phyloP scores from a whole-genome alignment of 441 rosid species.

The Erysimum pusillum region DNA sequence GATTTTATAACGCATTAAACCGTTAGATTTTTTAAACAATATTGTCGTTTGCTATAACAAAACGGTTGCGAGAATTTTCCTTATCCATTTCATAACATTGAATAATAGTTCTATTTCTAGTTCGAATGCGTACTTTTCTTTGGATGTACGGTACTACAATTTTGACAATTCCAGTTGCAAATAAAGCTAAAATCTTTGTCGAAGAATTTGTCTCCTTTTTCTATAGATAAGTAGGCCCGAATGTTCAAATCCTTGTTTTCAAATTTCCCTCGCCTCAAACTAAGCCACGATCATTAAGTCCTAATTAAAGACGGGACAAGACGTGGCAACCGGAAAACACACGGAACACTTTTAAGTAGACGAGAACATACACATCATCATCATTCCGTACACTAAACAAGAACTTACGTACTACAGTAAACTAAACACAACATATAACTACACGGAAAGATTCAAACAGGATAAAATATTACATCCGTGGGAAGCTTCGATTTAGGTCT shows the following conservation, averaged over 20 bases:
- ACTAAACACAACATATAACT: constrained; percentile 20
- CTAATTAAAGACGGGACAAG: neutral
- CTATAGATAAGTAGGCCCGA: neutral
- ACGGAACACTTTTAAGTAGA: neutral
- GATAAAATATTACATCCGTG: constrained; percentile 1
- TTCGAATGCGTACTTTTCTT: neutral
- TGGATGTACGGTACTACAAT: neutral
- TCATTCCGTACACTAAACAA: constrained; percentile 8
- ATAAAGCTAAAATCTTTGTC: neutral
- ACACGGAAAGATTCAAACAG: neutral
- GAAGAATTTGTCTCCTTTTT: neutral
- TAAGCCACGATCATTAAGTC: neutral
- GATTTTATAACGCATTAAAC: neutral
- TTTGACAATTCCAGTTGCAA: neutral
- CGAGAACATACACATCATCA: constrained; percentile 18
- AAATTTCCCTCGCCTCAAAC: neutral
- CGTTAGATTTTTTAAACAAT: too few species aligned
- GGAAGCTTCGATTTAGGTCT: constrained; percentile 19
- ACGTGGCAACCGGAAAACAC: neutral
- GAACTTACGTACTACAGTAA: neutral
- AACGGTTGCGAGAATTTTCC: neutral
- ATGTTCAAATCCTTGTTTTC: neutral
- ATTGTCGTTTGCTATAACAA: neutral
- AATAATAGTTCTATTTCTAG: neutral
- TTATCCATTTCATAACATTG: neutral